phyloP scores from a whole-genome alignment of 2,329 filamentous ascomycete species.

The Fusarium transvaalense region DNA sequence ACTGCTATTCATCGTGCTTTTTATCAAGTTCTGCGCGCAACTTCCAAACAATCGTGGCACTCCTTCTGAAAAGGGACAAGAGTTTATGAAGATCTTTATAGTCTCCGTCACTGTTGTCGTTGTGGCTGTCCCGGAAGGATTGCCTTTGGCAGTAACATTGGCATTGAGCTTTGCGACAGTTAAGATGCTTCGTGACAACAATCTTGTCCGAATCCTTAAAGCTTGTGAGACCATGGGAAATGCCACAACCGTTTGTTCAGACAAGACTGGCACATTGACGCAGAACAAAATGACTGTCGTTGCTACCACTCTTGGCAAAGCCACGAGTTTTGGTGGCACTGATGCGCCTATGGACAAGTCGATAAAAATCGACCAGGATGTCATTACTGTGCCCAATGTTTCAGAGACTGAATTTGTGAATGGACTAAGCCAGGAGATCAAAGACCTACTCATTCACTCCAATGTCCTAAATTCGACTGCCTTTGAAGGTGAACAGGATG shows the following conservation, averaged over 20 bases:
- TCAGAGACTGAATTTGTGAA: constrained; percentile 48
- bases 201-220: constrained; percentile 74
- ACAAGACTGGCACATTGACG: constrained; percentile 60
- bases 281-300: constrained; percentile 83
- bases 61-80: constrained; percentile 67
- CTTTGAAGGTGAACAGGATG: constrained; percentile 64
- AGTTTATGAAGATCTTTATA: constrained; percentile 74
- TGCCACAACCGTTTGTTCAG: constrained; percentile 80
- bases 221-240: constrained; percentile 82
- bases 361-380: constrained; percentile 38
- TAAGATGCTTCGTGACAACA: constrained; percentile 77
- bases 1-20: constrained; percentile 79
- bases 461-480: constrained; percentile 70
- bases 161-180: constrained; percentile 77
- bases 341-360: constrained; percentile 41
- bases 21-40: constrained; percentile 79
- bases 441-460: constrained; percentile 74
- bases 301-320: constrained; percentile 71
- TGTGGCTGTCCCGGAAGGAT: constrained; percentile 74
- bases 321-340: constrained; percentile 50
- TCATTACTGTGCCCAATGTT: constrained; percentile 46
- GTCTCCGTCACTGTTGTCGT: constrained; percentile 75
- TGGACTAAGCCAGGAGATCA: constrained; percentile 40
- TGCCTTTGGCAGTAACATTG: constrained; percentile 75
- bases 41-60: constrained; percentile 64